These are phyloP conservation scores for Zygotorulaspora chibaensis DNA, from an alignment of 805 yeast genomes.

Conservation along the genomic window DNA sequence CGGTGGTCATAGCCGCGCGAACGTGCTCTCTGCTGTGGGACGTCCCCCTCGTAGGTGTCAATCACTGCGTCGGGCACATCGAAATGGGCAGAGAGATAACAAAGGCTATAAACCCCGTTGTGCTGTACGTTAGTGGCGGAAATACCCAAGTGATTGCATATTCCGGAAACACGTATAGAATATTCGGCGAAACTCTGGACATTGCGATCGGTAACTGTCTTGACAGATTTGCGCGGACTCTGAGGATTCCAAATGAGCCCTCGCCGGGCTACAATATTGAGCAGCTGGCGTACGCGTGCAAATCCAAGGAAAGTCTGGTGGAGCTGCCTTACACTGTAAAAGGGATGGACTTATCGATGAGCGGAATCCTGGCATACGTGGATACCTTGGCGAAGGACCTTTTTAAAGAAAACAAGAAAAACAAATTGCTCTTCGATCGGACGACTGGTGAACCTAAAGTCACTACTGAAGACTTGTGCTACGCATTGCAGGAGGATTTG, in stretches of 20 bases:
- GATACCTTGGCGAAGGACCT: slow-evolving; percentile 76
- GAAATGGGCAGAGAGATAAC: slow-evolving; percentile 99
- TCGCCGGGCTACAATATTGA: slow-evolving; percentile 98
- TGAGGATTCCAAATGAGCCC: slow-evolving; percentile 86
- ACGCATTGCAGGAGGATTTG: slow-evolving; percentile 84
- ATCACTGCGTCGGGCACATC: slow-evolving; percentile 96
- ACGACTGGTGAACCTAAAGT: slow-evolving; percentile 45
- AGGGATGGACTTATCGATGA: slow-evolving; percentile 97
- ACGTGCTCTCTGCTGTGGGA: slow-evolving; percentile 75
- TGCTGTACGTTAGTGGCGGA: slow-evolving; percentile 95
- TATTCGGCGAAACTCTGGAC: slow-evolving; percentile 98
- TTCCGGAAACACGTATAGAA: slow-evolving; percentile 86
- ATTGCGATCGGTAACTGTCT: slow-evolving; percentile 97
- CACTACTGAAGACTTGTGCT: slow-evolving; percentile 85
- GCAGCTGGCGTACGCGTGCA: slow-evolving; percentile 74
- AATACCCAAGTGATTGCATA: slow-evolving; percentile 98
- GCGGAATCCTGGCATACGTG: slow-evolving; percentile 85
- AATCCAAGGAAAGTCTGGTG: slow-evolving; percentile 46
- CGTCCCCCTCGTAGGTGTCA: slow-evolving; percentile 87
- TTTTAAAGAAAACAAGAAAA: slow-evolving; percentile 42
- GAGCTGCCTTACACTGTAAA: slow-evolving; percentile 93
- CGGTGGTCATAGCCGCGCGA: slow-evolving; percentile 90
- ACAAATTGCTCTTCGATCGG: slow-evolving; percentile 37
- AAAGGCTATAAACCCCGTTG: slow-evolving; percentile 97
- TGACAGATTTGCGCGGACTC: slow-evolving; percentile 90